phyloP scores from a whole-genome alignment of 2,329 filamentous ascomycete species.

The Sarocladium oryzae region DNA sequence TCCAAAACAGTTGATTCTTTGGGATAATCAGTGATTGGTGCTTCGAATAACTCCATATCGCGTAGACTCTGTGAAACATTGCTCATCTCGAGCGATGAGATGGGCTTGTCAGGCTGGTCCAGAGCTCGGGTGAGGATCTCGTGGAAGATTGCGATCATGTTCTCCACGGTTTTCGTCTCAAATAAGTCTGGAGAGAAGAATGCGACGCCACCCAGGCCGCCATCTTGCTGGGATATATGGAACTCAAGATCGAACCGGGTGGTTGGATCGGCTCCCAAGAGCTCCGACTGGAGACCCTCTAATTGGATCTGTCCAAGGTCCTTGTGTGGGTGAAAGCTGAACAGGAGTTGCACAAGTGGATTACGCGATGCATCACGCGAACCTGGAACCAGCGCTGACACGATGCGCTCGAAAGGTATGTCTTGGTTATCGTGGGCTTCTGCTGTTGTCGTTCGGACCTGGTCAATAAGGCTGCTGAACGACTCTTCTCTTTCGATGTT shows the following conservation, averaged over 20 bases:
- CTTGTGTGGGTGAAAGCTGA: constrained; percentile 18
- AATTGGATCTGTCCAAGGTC: constrained; percentile 15
- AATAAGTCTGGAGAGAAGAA: constrained; percentile 19
- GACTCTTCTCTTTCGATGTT: not conserved
- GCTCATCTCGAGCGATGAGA: constrained; percentile 9
- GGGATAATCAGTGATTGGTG: constrained; percentile 12
- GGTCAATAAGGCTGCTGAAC: not conserved
- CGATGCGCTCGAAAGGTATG: constrained; percentile 11
- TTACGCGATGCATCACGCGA: constrained; percentile 15
- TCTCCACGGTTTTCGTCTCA: constrained; percentile 15
- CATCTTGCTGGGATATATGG: constrained; percentile 17
- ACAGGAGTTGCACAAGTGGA: constrained; percentile 15
- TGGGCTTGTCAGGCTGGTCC: not conserved
- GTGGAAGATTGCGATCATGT: constrained; percentile 14
- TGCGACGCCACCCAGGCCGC: constrained; percentile 11
- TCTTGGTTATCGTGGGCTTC: constrained; percentile 13
- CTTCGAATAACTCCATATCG: no score
- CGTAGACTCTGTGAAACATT: not conserved
- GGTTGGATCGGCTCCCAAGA: not conserved
- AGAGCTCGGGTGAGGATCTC: constrained; percentile 15
- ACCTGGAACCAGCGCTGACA: constrained; percentile 8
- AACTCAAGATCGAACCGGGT: constrained; percentile 7
- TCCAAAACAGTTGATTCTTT: constrained; percentile 17
- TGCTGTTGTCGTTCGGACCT: constrained; percentile 9
- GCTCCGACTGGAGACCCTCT: constrained; percentile 13